Conservation (phyloP, 202 grass and related monocot genomes). For the Thinopyrum obtusiflorum region DNA sequence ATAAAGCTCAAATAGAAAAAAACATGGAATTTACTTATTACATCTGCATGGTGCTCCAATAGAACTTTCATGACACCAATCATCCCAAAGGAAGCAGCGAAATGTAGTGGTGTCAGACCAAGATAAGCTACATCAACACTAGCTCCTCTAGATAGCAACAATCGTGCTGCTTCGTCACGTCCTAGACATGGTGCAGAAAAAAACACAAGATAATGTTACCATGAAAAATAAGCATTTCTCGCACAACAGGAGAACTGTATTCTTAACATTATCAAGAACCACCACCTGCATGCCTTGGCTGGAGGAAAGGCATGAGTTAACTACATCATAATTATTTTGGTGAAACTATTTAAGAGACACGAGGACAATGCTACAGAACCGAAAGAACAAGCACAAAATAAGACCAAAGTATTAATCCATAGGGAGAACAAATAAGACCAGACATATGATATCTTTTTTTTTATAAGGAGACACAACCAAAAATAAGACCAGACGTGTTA, state of each 20-base stretch:
- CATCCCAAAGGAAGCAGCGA: constrained; percentile 22
- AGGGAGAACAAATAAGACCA: too few species aligned
- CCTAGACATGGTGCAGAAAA: constrained; percentile 4
- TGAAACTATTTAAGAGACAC: background rate
- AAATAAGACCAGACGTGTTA: background rate
- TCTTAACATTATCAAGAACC: background rate
- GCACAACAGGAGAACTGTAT: background rate
- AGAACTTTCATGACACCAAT: background rate
- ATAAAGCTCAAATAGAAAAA: background rate
- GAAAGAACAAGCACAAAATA: background rate
- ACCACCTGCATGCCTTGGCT: background rate
- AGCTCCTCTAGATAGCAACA: too few species aligned
- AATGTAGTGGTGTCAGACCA: constrained; percentile 30
- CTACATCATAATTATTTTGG: background rate
- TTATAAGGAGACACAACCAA: background rate
- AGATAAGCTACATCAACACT: constrained; percentile 8
- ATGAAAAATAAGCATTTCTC: background rate
- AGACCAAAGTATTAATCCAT: too few species aligned
- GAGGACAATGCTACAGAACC: background rate
- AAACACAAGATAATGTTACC: background rate
- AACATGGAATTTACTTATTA: constrained; percentile 20
- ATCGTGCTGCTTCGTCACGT: constrained; percentile 8
- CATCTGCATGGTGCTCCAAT: background rate
- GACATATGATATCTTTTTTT: background rate
- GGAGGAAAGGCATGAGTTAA: background rate